Evolutionary conservation across 306 rosid species (phyloP), one percentile per base, ranked within the genome.

Genomic region (Quillaja saponaria): DNA sequence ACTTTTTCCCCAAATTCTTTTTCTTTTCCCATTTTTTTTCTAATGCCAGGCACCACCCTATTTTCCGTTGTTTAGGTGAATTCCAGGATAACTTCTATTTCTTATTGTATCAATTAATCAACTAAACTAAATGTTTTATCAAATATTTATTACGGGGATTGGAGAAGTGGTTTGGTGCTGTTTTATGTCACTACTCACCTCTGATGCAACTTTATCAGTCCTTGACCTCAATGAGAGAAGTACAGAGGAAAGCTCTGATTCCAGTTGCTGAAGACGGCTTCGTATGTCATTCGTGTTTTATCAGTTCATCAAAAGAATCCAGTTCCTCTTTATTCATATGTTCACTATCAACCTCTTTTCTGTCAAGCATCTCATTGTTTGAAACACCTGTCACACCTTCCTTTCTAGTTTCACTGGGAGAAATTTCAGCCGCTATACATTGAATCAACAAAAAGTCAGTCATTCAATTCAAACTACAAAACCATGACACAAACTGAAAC

Each of bases 201-300:
- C 67, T 58, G 67, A 47, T 55, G 68, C 66, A 49, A 42, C 58
- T 12, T 73, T 47, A 48, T 61, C 71, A 41, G 83, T 13, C 42
- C 63, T 77, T 47, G 77, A 76, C 77, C 84, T 85, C 85, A 94
- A 53, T 1, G 49, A 71, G 55, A 52, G 61, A 47, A 85, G 87
- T 18, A 52, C 78, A 34, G 86, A 68, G 56, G 85, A 80, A 49
- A 90, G 90, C 84, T 90, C 91, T 13, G 61, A 80, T 67, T 94
- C 75, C 60, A 90, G 83, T 39, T 67, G 63, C 65, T 71, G 80
- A 76, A 94, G 75, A 47, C 79, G 88, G 60, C 61, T 66, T 71
- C 57, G 74, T 20, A 90, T 50, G 74, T 81, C 81, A 60, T 19
- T 58, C n/a, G 53, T 49, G 72, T 64, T 59, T 63, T 67, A 76